Percentiles rank a stretch among this genome's conserved stretches.
These are phyloP conservation scores for Nannochloris sp. DNA, from an alignment of 139 green algal species.

Conservation along the genomic window DNA sequence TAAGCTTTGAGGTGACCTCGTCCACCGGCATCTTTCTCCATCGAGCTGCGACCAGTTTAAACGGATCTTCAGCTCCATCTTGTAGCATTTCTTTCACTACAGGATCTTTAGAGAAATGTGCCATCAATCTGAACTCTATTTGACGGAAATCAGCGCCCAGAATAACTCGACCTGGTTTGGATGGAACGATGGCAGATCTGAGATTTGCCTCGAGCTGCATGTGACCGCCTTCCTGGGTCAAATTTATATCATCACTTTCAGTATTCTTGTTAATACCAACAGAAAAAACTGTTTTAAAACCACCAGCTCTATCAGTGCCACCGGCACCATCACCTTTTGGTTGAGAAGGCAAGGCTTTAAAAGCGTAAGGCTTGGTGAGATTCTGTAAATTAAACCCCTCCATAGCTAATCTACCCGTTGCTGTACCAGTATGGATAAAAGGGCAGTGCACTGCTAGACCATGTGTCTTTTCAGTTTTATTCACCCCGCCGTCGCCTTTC, in stretches of 20 bases:
- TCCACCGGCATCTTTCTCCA: constrained; percentile 39
- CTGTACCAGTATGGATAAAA: constrained; percentile 65
- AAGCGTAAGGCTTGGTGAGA: constrained; percentile 34
- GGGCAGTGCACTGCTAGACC: too few relatives aligned
- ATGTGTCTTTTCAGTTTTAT: constrained; percentile 31
- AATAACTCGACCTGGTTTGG: not conserved
- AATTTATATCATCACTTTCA: not conserved
- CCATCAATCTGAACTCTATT: constrained; percentile 86
- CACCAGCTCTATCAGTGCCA: not conserved
- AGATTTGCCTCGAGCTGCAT: not conserved
- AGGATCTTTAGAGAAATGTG: constrained; percentile 69
- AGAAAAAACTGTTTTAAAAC: not conserved
- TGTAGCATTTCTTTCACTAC: constrained; percentile 47
- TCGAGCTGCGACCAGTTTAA: constrained; percentile 54
- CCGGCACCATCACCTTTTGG: not conserved
- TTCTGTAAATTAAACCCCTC: constrained; percentile 67
- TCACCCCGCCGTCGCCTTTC: not conserved
- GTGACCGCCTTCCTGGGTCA: not conserved
- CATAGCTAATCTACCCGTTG: constrained; percentile 71
- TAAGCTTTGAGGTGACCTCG: constrained; percentile 32
- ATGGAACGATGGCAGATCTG: not conserved
- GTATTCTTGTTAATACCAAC: not conserved
- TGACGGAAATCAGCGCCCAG: constrained; percentile 74
- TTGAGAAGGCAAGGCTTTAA: not conserved
- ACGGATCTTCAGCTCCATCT: constrained; percentile 56